Conservation (phyloP, 257 asterid species). For the Lycium barbarum region DNA sequence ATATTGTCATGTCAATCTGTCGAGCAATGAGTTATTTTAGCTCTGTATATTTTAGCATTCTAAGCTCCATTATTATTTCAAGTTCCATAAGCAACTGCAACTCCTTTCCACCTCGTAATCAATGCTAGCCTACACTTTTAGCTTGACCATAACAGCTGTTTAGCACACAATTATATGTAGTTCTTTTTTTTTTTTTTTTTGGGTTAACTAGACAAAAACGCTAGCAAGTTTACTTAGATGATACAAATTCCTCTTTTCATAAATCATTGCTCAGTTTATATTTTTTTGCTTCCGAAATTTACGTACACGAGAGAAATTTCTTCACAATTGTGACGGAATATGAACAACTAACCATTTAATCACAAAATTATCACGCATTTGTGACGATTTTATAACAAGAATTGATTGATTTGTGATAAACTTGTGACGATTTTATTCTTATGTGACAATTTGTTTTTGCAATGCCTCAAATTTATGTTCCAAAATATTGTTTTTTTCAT, state of each 20-base stretch:
- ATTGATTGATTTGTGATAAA: too few species aligned
- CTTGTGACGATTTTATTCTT: too few species aligned
- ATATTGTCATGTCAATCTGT: background rate
- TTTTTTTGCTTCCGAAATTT: too few species aligned
- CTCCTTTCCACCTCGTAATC: background rate
- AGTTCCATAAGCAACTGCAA: background rate
- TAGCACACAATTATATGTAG: background rate
- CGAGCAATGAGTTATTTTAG: background rate
- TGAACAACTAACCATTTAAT: too few species aligned
- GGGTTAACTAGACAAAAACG: background rate
- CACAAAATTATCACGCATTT: too few species aligned
- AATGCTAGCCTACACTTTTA: background rate
- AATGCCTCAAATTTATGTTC: too few species aligned
- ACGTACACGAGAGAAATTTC: too few species aligned
- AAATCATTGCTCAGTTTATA: background rate
- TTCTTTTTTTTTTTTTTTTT: too few species aligned
- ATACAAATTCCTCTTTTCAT: background rate
- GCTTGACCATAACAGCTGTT: background rate
- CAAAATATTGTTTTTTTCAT: too few species aligned
- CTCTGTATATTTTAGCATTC: constrained; percentile 17
- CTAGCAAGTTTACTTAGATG: background rate
- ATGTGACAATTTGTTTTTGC: too few species aligned
- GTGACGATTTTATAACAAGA: too few species aligned
- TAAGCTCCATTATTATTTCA: background rate
- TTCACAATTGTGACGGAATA: too few species aligned